A percentile compares a stretch with the other conserved stretches of the same genome.
phyloP scores from a whole-genome alignment of 805 yeast species.

The Candida pini region DNA sequence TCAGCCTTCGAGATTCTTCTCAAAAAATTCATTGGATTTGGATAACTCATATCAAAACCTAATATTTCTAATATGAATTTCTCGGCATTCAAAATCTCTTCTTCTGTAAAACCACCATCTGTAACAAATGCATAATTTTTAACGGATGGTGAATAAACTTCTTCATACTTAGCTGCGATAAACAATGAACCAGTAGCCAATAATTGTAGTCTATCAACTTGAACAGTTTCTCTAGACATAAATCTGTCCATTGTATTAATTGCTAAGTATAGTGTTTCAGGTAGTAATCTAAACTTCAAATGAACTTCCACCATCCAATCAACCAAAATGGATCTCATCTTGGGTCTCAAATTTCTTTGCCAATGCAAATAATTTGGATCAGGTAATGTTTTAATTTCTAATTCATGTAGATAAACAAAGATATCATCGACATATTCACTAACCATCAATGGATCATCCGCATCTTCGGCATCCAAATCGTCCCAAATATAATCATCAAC shows the following conservation, averaged over 20 bases:
- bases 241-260: constrained; percentile 85
- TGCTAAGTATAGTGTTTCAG: constrained; percentile 80
- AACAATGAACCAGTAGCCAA: constrained; percentile 81
- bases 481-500: constrained; percentile 54
- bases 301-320: constrained; percentile 95
- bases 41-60: constrained; percentile 72
- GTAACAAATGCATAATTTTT: constrained; percentile 83
- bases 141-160: constrained; percentile 81
- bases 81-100: constrained; percentile 80
- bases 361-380: constrained; percentile 60
- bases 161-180: constrained; percentile 91
- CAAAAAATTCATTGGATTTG: constrained; percentile 86
- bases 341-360: constrained; percentile 67
- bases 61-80: constrained; percentile 67
- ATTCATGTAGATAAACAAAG: constrained; percentile 67
- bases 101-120: constrained; percentile 77
- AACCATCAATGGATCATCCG: constrained; percentile 79
- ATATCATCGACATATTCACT: constrained; percentile 88
- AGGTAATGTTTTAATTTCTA: constrained; percentile 71
- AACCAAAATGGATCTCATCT: constrained; percentile 80
- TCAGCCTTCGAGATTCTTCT: constrained; percentile 89
- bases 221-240: constrained; percentile 67
- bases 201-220: constrained; percentile 74
- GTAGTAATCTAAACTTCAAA: constrained; percentile 71
- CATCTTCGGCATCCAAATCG: constrained; percentile 65